Percentiles rank a stretch among this genome's conserved stretches.
phyloP scores from a whole-genome alignment of 2,329 filamentous ascomycete species.

The Xylariaceae sp. region DNA sequence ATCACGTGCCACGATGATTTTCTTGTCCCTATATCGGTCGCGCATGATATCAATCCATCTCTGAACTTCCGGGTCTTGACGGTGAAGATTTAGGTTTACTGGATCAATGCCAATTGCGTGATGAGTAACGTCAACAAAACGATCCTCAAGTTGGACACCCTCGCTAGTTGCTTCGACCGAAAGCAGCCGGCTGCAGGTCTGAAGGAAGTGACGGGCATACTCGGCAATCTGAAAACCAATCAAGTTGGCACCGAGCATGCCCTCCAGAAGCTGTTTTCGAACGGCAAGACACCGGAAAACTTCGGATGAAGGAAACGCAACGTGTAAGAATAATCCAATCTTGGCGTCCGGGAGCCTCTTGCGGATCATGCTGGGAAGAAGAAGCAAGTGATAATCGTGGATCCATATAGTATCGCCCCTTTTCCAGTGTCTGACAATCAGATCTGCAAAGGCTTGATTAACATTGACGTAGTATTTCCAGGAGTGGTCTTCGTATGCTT shows the following conservation, averaged over 20 bases:
- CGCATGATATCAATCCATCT: constrained; percentile 77
- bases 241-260: constrained; percentile 88
- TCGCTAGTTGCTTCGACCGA: constrained; percentile 86
- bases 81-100: constrained; percentile 65
- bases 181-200: constrained; percentile 88
- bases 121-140: constrained; percentile 84
- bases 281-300: constrained; percentile 90
- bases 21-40: constrained; percentile 82
- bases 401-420: constrained; percentile 90
- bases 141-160: constrained; percentile 85
- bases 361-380: constrained; percentile 85
- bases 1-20: constrained; percentile 86
- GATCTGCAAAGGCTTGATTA: constrained; percentile 89
- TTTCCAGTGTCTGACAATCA: constrained; percentile 89
- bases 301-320: constrained; percentile 92
- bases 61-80: constrained; percentile 67
- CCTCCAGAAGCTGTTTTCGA: constrained; percentile 81
- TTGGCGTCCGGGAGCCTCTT: constrained; percentile 88
- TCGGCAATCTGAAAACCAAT: constrained; percentile 92
- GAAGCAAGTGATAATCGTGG: constrained; percentile 88
- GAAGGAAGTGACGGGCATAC: constrained; percentile 89
- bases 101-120: constrained; percentile 91
- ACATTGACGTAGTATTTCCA: constrained; percentile 92
- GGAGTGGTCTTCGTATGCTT: constrained; percentile 94
- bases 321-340: constrained; percentile 94